Conservation (phyloP, 139 green algal genomes). For the Monoraphidium neglectum region DNA sequence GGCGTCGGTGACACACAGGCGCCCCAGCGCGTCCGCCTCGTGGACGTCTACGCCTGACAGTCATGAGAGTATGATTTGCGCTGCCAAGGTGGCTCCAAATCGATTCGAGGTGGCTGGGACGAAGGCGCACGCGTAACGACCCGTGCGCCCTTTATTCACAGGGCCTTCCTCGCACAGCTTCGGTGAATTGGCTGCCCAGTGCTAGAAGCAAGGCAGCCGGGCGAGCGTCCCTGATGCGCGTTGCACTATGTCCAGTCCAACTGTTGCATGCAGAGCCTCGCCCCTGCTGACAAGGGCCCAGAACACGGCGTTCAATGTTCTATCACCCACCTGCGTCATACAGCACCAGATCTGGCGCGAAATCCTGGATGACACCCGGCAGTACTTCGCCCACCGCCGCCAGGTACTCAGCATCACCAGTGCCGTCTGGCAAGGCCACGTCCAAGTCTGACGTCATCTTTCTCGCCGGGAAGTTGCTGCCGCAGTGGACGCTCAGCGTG, state of each 20-base stretch:
- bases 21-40: conserved; percentile 69
- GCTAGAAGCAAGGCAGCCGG: too few relatives aligned
- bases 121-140: too few relatives aligned
- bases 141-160: too few relatives aligned
- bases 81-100: too few relatives aligned
- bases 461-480: conserved; percentile 81
- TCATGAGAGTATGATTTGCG: too few relatives aligned
- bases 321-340: conserved; percentile 88
- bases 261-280: too few relatives aligned
- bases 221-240: too few relatives aligned
- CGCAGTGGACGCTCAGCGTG: conserved; percentile 80
- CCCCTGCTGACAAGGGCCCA: conserved; percentile 4
- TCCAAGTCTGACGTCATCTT: conserved; percentile 81
- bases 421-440: conserved; percentile 71
- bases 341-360: conserved; percentile 80
- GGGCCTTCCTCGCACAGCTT: too few relatives aligned
- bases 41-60: conserved; percentile 76
- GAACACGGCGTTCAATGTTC: too few relatives aligned
- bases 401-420: conserved; percentile 63
- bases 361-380: conserved; percentile 48
- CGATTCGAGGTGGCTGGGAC: too few relatives aligned
- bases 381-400: conserved; percentile 45
- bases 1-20: conserved; percentile 63
- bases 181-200: too few relatives aligned
- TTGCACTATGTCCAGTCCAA: too few relatives aligned